Conservation (phyloP, 108 stramenopile genomes). For the Conticribra weissflogii region DNA sequence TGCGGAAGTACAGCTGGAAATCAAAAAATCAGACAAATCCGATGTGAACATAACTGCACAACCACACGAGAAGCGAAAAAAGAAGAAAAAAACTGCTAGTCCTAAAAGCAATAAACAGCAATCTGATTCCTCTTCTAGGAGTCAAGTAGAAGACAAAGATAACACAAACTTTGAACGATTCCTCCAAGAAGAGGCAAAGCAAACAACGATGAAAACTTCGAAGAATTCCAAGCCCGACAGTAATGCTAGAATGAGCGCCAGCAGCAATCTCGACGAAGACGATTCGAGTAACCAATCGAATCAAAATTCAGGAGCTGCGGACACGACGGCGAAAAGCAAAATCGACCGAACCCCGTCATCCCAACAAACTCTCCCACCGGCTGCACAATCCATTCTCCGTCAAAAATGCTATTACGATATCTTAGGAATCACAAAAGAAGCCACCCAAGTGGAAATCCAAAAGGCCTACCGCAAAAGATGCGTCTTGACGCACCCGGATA, state of each 20-base stretch:
- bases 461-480: conserved; percentile 94
- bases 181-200: not conserved
- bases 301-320: not conserved
- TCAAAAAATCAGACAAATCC: not conserved
- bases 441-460: conserved; percentile 52
- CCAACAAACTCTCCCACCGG: conserved; percentile 9
- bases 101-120: not conserved
- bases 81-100: not conserved
- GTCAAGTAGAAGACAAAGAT: not conserved
- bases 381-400: conserved; percentile 30
- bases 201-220: too few species aligned
- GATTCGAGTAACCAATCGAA: too few species aligned
- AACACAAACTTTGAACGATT: not conserved
- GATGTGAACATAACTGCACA: not conserved
- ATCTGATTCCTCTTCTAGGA: not conserved
- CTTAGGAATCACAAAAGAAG: conserved; percentile 26
- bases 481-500: conserved; percentile 93
- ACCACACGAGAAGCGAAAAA: not conserved
- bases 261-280: too few species aligned
- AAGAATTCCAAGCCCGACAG: too few species aligned
- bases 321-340: not conserved
- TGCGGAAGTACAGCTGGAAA: not conserved
- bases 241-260: too few species aligned
- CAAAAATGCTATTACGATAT: conserved; percentile 40
- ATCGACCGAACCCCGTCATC: not conserved